Base-by-base conservation (phyloP, 495 filamentous ascomycete genomes). In the Penicillium argentinense region DNA sequence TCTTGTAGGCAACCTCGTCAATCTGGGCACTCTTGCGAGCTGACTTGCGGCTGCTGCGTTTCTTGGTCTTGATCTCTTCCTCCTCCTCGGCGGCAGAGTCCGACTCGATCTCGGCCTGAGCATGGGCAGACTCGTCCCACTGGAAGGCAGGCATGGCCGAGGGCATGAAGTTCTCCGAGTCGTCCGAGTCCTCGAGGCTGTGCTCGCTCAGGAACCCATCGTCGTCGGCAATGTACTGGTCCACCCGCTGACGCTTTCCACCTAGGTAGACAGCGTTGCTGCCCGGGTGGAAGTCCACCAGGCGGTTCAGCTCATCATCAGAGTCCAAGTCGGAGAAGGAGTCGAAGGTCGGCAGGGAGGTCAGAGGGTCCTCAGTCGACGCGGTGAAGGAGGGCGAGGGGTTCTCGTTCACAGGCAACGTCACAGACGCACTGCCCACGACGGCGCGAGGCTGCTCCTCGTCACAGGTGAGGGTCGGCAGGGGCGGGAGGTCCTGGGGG, bases 321-420 rank as follows among this genome's bases (percentile, higher is more conserved):
- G 88, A 92, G 66, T 96, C 93, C 39, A 96, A 79, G 55, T 96
- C 92, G 16, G 89, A 92, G 47, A 95, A 79, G 49, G 89, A 86
- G 57, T 95, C 87, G 49, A 97, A 92, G 26, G 73, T 74, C 2
- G 86, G 85, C 21, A 92, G 76, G n/a, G 78, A 80, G 72, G 77
- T 76, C 52, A 80, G 70, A 23, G 76, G 64, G 17, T 78, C 66
- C 43, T 72, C 71, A 17, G 70, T 67, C 19, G 71, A 74, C 54
- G 68, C 80, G 33, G 67, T 66, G 53, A 73, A 74, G 3, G 73
- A 64, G 12, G 73, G 65, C 33, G 74, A 66, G 3, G 72, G 60
- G 54, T 77, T 77, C 57, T 71, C 67, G 28, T 75, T 72, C 29
- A 77, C 65, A 36, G 75, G 71, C 36, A 77, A 73, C n/a, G 80